Percentiles rank a stretch among this genome's conserved stretches.
Conservation (phyloP, 23 red algal genomes). For the Chondrus crispus region DNA sequence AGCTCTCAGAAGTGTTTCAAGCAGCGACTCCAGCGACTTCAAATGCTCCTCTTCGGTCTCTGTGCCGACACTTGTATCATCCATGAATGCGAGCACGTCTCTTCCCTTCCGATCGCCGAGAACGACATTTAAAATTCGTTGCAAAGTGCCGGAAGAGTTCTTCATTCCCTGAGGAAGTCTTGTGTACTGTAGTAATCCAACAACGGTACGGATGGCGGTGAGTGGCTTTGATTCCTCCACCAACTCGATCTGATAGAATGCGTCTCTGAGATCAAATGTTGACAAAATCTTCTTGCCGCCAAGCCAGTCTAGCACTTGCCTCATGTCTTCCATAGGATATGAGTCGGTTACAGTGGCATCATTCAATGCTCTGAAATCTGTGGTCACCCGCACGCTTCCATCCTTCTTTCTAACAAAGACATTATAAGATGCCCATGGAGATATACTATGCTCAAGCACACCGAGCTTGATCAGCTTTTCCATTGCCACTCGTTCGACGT, state of each 20-base stretch:
- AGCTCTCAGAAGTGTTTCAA: neutral
- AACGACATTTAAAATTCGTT: neutral
- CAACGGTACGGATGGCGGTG: neutral
- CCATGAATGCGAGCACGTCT: neutral
- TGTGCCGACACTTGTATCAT: neutral
- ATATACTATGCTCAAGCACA: neutral
- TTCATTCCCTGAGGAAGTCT: slow-evolving; percentile 20
- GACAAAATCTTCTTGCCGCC: slow-evolving; percentile 4
- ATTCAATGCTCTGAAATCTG: slow-evolving; percentile 35
- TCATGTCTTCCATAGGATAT: slow-evolving; percentile 30
- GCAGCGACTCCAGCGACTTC: neutral
- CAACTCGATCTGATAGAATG: slow-evolving; percentile 8
- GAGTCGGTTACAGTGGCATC: neutral
- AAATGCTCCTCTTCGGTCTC: neutral
- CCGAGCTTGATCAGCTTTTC: neutral
- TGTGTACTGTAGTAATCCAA: slow-evolving; percentile 4
- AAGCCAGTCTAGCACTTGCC: neutral
- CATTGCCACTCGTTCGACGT: neutral
- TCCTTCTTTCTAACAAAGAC: neutral
- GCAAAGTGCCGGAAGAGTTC: neutral
- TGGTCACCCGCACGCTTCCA: neutral
- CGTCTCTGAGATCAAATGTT: slow-evolving; percentile 22
- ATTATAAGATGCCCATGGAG: neutral
- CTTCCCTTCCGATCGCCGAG: neutral
- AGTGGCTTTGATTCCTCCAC: slow-evolving; percentile 11